phyloP scores from a whole-genome alignment of 176 grass and related monocot genomes.

The Hordeum vulgare region DNA sequence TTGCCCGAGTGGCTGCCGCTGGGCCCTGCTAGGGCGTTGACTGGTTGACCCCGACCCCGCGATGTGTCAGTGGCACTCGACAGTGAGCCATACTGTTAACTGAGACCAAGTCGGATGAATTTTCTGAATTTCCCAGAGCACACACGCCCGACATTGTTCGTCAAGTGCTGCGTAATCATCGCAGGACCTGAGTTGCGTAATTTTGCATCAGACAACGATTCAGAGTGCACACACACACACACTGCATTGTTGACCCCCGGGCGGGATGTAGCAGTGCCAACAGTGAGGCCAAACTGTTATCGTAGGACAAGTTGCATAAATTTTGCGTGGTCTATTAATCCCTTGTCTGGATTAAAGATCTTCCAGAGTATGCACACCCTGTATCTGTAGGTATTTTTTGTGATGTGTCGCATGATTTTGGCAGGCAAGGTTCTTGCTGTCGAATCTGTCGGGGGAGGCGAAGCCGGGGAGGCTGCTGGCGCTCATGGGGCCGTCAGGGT shows the following conservation, averaged over 20 bases:
- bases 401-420: not conserved
- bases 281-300: not conserved
- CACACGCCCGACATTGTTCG: not conserved
- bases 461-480: constrained; percentile 75
- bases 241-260: not conserved
- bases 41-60: not conserved
- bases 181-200: not conserved
- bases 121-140: not conserved
- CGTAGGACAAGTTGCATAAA: not conserved
- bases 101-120: not conserved
- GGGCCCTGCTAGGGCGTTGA: not conserved
- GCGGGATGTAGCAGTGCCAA: not conserved
- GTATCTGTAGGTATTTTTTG: not conserved
- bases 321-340: not conserved
- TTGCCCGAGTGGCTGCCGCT: not conserved
- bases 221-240: not conserved
- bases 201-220: not conserved
- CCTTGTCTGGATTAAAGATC: not conserved
- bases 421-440: constrained; percentile 80
- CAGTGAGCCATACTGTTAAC: not conserved
- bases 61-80: not conserved
- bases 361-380: not conserved
- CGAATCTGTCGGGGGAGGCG: constrained; percentile 68
- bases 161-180: not conserved
- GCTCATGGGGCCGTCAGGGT: constrained; percentile 89